phyloP scores from a whole-genome alignment of 305 asterid genomes.

The Fraxinus velutina region DNA sequence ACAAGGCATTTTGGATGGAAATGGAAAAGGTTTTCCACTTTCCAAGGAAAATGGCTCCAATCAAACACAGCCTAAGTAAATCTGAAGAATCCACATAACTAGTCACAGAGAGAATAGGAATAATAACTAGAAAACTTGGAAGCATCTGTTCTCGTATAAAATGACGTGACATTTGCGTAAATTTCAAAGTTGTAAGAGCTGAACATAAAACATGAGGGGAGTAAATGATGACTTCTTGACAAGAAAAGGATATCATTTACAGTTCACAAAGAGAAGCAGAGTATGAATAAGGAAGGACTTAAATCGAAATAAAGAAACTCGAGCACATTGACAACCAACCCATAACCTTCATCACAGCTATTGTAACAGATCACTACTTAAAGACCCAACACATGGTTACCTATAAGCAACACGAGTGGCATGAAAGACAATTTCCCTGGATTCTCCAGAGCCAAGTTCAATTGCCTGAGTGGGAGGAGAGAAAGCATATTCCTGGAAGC shows the following conservation, averaged over 20 bases:
- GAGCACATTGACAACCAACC: not conserved
- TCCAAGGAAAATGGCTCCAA: too few relatives aligned
- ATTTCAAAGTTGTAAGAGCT: not conserved
- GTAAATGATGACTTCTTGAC: not conserved
- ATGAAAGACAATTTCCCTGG: constrained; percentile 69
- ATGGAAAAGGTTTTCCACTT: too few relatives aligned
- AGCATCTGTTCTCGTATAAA: constrained; percentile 6
- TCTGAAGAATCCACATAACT: constrained; percentile 5
- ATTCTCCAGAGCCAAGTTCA: constrained; percentile 88
- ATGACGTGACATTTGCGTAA: not conserved
- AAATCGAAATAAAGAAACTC: not conserved
- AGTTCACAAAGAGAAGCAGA: constrained; percentile 5
- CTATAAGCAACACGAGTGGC: constrained; percentile 95
- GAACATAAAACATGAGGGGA: not conserved
- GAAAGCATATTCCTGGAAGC: constrained; percentile 83
- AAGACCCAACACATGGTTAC: constrained; percentile 25
- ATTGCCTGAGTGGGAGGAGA: constrained; percentile 88
- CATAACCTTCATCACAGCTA: not conserved
- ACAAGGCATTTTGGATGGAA: too few relatives aligned
- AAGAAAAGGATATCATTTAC: constrained; percentile 24
- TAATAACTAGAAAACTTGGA: constrained; percentile 8
- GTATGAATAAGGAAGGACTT: constrained; percentile 3
- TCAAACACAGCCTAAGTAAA: not conserved
- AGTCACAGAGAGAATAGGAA: not conserved
- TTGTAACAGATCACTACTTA: not conserved